A percentile compares a stretch with the other conserved stretches of the same genome.
Evolutionary conservation across 345 rosid genomes (phyloP).

Genomic region (Jatropha curcas): DNA sequence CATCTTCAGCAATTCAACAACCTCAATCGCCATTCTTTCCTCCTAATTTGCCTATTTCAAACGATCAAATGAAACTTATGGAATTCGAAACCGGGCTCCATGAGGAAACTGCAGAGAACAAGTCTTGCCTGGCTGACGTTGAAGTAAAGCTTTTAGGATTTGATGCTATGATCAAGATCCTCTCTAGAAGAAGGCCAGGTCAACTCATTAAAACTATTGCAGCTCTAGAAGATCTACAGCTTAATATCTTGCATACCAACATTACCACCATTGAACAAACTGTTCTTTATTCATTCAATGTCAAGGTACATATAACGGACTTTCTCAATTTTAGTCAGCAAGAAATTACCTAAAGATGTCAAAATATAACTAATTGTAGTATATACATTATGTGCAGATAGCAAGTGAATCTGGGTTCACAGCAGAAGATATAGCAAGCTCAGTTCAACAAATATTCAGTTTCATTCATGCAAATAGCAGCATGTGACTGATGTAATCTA

Average conservation of each 20-base stretch:
- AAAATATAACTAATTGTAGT: too few species aligned
- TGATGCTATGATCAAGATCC: constrained; percentile 92
- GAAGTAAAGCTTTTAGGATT: constrained; percentile 90
- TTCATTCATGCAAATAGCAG: constrained; percentile 81
- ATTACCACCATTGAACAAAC: constrained; percentile 97
- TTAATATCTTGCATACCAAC: constrained; percentile 83
- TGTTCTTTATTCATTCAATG: constrained; percentile 90
- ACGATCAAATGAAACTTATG: constrained; percentile 40
- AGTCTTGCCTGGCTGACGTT: constrained; percentile 80
- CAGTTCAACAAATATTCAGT: constrained; percentile 82
- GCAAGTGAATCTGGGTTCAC: constrained; percentile 64
- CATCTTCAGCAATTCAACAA: constrained; percentile 34
- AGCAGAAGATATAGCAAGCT: constrained; percentile 87
- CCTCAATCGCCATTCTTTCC: constrained; percentile 39
- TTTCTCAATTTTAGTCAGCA: not conserved
- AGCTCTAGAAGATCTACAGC: constrained; percentile 91
- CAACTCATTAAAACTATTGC: constrained; percentile 78
- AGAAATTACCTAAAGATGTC: too few species aligned
- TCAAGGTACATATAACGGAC: constrained; percentile 58
- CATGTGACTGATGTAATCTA: constrained; percentile 40
- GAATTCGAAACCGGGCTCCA: constrained; percentile 48
- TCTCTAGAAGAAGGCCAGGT: constrained; percentile 89
- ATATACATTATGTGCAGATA: constrained; percentile 41
- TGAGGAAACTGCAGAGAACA: constrained; percentile 86
- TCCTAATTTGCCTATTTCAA: constrained; percentile 29